Base-by-base conservation (phyloP, 1,284 basidiomycete species). In the Melanopsichium pennsylvanicum region DNA sequence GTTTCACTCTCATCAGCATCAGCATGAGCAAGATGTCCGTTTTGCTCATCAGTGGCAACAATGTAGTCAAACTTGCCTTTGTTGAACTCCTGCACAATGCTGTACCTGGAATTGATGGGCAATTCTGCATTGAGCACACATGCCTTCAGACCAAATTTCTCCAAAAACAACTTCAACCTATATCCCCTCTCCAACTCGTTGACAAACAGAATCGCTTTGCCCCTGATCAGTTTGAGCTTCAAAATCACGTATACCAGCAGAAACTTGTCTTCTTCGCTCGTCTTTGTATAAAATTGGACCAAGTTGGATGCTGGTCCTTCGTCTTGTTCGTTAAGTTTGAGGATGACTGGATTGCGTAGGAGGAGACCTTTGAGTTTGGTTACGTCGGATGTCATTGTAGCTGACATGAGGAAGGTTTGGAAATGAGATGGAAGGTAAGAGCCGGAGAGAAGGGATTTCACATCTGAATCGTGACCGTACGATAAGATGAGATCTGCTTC, bases 11-110 rank as follows among this genome's bases (percentile, higher is more conserved):
- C 75, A 19, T 75, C 86, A 13, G 83, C 82, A 29, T 29, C 27
- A 13, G 8, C 27, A 29, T 13, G 8, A 29, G 27, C 13, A 26
- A 18, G 31, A 22, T 50, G 37, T 13, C 56, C 59, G 7, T 46
- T 64, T 10, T 61, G 87, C 82, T 97, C 96, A 80, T 98, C 96
- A 3, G 94, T 97, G 0, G 96, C 96, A 56, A 99, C 96, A 61
- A 98, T 94, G 80, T 97, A 97, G 79, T 98, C 93, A 79, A 97
- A 98, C 11, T 95, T 92, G 7, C 96, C 96, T 75, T 93, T 92
- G 83, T 99, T 97, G 81, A 99, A 99, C 83, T 97, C 95, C 77
- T 99, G 93, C 2, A 99, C 95, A 5, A 91, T 90, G 79, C 98
- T 96, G 79, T 95, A 97, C 81, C 93, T 86, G 21, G 92, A 95